phyloP scores from a whole-genome alignment of 1,284 basidiomycete species.

The Exobasidium cylindrosporum region DNA sequence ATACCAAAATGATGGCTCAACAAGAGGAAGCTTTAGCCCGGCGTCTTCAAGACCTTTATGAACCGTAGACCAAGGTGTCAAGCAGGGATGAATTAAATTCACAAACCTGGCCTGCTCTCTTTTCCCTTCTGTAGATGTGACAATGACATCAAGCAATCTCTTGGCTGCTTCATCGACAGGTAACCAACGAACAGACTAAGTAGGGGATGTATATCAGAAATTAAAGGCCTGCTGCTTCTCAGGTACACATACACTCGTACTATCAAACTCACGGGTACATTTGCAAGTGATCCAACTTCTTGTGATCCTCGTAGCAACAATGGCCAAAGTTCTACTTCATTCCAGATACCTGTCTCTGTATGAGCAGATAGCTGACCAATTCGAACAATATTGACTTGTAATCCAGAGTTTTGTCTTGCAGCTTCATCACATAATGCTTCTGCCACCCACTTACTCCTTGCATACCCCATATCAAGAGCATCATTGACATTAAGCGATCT shows the following conservation, averaged over 20 bases:
- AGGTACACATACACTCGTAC: neutral
- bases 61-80: slow-evolving; percentile 1
- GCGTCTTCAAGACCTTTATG: neutral
- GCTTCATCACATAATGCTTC: slow-evolving; percentile 4
- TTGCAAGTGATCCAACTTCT: neutral
- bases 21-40: neutral
- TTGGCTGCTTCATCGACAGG: slow-evolving; percentile 7
- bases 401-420: neutral
- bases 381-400: slow-evolving; percentile 2
- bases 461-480: slow-evolving; percentile 7
- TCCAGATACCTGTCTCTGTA: slow-evolving; percentile 7
- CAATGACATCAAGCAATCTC: neutral
- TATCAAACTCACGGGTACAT: slow-evolving; percentile 3
- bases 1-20: neutral
- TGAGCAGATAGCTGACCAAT: slow-evolving; percentile 6
- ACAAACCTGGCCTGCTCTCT: neutral
- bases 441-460: slow-evolving; percentile 1
- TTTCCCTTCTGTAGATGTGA: neutral
- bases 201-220: neutral
- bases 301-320: neutral
- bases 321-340: slow-evolving; percentile 9
- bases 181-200: slow-evolving; percentile 2
- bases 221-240: neutral
- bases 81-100: neutral
- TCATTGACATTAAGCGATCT: neutral